phyloP scores from a whole-genome alignment of 768 basidiomycete genomes.

The Strobilomyces echinocephalus region DNA sequence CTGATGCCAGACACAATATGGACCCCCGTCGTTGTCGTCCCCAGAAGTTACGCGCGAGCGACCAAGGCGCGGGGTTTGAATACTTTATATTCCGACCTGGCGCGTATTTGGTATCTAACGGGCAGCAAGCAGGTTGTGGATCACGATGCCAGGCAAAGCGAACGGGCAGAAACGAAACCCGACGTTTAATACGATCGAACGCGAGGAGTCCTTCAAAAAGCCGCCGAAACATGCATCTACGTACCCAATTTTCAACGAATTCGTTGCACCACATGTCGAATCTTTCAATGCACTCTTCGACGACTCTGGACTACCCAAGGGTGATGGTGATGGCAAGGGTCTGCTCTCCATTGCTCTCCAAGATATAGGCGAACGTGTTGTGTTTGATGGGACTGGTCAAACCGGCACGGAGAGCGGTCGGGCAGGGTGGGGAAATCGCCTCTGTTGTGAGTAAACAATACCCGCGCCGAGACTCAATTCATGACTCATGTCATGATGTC shows the following conservation, averaged over 20 bases:
- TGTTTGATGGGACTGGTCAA: constrained; percentile 74
- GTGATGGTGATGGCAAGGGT: constrained; percentile 75
- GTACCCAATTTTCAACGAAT: constrained; percentile 82
- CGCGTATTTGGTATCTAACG: constrained; percentile 19
- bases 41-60: constrained; percentile 4
- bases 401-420: constrained; percentile 49
- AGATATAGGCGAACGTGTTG: constrained; percentile 88
- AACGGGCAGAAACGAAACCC: constrained; percentile 36
- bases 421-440: constrained; percentile 72
- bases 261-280: constrained; percentile 90
- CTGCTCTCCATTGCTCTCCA: constrained; percentile 71
- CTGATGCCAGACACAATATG: constrained; percentile 11
- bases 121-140: background rate
- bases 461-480: constrained; percentile 6
- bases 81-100: constrained; percentile 11
- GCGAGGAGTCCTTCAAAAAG: constrained; percentile 73
- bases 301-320: constrained; percentile 73
- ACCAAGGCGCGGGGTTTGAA: constrained; percentile 20
- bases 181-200: constrained; percentile 76
- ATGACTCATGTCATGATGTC: constrained; percentile 8
- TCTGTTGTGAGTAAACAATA: constrained; percentile 60
- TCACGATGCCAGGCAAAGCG: constrained; percentile 49
- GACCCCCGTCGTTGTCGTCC: constrained; percentile 21
- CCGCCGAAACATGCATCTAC: constrained; percentile 67
- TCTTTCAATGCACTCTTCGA: constrained; percentile 97